Base-by-base conservation (phyloP, 441 rosid genomes). In the Rhodomyrtus psidioides region DNA sequence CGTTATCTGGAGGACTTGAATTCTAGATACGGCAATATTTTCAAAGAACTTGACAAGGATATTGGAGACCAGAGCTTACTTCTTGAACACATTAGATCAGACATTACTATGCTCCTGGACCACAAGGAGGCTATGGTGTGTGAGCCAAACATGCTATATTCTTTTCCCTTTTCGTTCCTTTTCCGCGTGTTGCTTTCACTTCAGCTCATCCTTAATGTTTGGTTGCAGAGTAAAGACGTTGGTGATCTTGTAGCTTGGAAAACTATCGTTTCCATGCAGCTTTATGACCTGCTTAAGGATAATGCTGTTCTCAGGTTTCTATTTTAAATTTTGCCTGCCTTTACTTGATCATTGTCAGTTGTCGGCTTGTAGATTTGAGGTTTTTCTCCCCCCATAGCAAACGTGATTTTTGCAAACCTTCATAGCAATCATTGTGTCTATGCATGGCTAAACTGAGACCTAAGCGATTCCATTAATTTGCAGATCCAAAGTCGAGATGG, bases 1-100 rank as follows among this genome's bases (percentile, higher is more conserved):
- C 92, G 94, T 55, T 96, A 98, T 90, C 84, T 96, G 54, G 99
- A 95, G 89, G 98, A 95, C 85, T 84, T 96, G 88, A 96, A 92
- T 91, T 87, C 92, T 53, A 95, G 93, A 89, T 95, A 96, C 4
- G 92, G 92, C 14, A 91, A 85, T 86, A 95, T 93, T 83, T 94
- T 96, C 74, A 94, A 92, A 87, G 99, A 91, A 75, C 88, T 95
- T 59, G 97, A 95, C 81, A 8, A 87, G 46, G 99, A 96, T 86
- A 91, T 93, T 26, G 91, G 46, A 86, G 93, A 89, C 60, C 92
- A 93, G 89, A 94, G 91, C 60, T 15, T 23, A 58, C 84, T 92
- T 81, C 51, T 93, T 57, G 92, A 89, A 89, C 89, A 86, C 53
- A 92, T 93, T 81, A 92, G 88, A 89, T 86, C 88, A 27, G 95